These are phyloP conservation scores for Sclerotinia trifoliorum DNA, from an alignment of 2,329 filamentous ascomycete genomes.

Conservation along the genomic window DNA sequence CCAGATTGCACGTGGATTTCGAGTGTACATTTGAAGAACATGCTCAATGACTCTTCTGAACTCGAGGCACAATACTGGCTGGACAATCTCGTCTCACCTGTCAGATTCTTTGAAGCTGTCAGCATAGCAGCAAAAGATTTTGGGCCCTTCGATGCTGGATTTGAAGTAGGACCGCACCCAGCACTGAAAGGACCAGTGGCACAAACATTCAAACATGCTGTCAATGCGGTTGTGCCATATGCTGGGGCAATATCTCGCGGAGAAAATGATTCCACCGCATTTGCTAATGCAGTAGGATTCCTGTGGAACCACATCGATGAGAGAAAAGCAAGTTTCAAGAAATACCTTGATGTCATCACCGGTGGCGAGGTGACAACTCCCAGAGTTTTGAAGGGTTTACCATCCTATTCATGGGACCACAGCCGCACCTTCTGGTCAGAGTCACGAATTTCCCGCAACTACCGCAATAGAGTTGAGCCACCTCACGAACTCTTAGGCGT, in stretches of 20 bases:
- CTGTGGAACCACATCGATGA: not conserved
- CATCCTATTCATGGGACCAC: slow-evolving; percentile 55
- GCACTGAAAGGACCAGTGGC: slow-evolving; percentile 22
- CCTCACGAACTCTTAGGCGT: slow-evolving; percentile 43
- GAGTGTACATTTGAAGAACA: slow-evolving; percentile 40
- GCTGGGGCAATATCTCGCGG: slow-evolving; percentile 6
- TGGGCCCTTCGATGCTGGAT: not conserved
- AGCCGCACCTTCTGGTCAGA: slow-evolving; percentile 53
- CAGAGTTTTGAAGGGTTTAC: slow-evolving; percentile 45
- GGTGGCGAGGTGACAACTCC: not conserved
- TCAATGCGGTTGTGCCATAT: slow-evolving; percentile 9
- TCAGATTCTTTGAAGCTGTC: slow-evolving; percentile 41
- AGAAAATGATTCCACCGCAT: slow-evolving; percentile 8
- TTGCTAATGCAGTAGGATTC: not conserved
- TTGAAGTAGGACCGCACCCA: slow-evolving; percentile 28
- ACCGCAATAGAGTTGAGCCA: slow-evolving; percentile 46
- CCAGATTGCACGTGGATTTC: slow-evolving; percentile 40
- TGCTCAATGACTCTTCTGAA: not conserved
- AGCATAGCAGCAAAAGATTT: not conserved
- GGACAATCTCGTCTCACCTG: slow-evolving; percentile 46
- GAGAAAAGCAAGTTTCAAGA: slow-evolving; percentile 1
- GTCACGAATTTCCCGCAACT: slow-evolving; percentile 47
- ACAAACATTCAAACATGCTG: not conserved
- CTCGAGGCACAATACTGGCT: slow-evolving; percentile 46
- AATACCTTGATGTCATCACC: slow-evolving; percentile 7